A percentile compares a stretch with the other conserved stretches of the same genome.
Conservation (phyloP, 2,329 filamentous ascomycete genomes). For the Penicillium crustosum region DNA sequence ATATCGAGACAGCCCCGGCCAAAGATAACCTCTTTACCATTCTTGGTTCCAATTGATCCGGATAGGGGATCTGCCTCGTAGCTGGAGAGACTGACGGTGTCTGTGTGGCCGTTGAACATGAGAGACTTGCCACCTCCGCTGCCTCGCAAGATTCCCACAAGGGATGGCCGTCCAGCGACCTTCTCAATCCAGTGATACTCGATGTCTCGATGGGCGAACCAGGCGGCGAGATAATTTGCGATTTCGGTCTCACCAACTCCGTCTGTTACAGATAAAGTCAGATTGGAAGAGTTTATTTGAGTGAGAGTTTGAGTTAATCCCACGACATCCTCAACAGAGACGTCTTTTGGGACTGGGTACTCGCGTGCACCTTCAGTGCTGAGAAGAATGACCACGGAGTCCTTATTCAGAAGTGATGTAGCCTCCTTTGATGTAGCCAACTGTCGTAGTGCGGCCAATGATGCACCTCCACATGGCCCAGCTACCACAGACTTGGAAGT, state of each 20-base stretch:
- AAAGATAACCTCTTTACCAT: slow-evolving; percentile 41
- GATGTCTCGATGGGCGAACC: slow-evolving; percentile 54
- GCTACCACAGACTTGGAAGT: slow-evolving; percentile 47
- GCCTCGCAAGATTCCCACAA: slow-evolving; percentile 52
- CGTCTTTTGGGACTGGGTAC: slow-evolving; percentile 50
- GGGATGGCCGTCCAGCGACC: slow-evolving; percentile 49
- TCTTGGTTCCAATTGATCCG: slow-evolving; percentile 36
- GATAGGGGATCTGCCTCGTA: slow-evolving; percentile 51
- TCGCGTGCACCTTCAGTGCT: slow-evolving; percentile 64
- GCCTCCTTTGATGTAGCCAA: slow-evolving; percentile 37
- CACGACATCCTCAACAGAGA: slow-evolving; percentile 46
- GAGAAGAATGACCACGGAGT: slow-evolving; percentile 64
- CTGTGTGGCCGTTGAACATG: slow-evolving; percentile 56
- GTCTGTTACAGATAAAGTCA: slow-evolving; percentile 42
- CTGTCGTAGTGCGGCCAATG: slow-evolving; percentile 55
- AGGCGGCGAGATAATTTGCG: slow-evolving; percentile 50
- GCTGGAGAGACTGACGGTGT: slow-evolving; percentile 52
- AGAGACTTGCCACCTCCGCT: slow-evolving; percentile 49
- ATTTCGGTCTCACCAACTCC: slow-evolving; percentile 51
- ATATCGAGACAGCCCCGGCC: slow-evolving; percentile 54
- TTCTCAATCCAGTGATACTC: slow-evolving; percentile 53
- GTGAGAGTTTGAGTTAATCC: slow-evolving; percentile 48
- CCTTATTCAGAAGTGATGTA: slow-evolving; percentile 32
- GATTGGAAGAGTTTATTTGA: slow-evolving; percentile 53
- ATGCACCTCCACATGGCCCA: slow-evolving; percentile 65